Evolutionary conservation across 495 filamentous ascomycete species (phyloP).

Genomic region (Glonium stellatum): DNA sequence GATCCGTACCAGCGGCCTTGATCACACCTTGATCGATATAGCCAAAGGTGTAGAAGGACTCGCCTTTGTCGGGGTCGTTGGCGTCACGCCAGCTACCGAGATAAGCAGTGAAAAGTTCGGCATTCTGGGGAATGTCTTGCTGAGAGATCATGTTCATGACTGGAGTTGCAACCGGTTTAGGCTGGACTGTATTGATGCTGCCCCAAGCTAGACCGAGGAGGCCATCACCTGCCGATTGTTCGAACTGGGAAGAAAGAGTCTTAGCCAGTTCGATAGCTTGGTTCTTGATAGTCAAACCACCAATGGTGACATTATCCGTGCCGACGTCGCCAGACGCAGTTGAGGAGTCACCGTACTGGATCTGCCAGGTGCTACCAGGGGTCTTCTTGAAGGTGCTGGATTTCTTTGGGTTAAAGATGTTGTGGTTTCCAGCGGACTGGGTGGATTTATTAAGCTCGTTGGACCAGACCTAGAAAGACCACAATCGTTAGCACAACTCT

Average conservation of each 20-base stretch:
- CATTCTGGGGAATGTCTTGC: slow-evolving; percentile 52
- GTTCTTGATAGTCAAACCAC: slow-evolving; percentile 58
- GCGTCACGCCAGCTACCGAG: slow-evolving; percentile 58
- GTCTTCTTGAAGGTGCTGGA: slow-evolving; percentile 55
- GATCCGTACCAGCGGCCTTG: slow-evolving; percentile 45
- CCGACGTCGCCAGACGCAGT: slow-evolving; percentile 64
- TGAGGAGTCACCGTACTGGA: slow-evolving; percentile 67
- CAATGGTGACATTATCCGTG: slow-evolving; percentile 60
- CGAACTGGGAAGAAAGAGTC: slow-evolving; percentile 56
- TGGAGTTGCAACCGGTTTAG: slow-evolving; percentile 57
- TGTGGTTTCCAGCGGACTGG: slow-evolving; percentile 36
- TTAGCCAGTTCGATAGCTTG: slow-evolving; percentile 67
- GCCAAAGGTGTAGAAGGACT: slow-evolving; percentile 75
- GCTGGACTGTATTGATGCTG: slow-evolving; percentile 62
- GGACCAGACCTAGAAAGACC: slow-evolving; percentile 42
- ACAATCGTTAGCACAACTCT: background rate
- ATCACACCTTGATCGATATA: slow-evolving; percentile 64
- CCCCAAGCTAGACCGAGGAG: slow-evolving; percentile 67
- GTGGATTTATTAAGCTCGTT: slow-evolving; percentile 43
- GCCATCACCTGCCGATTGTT: slow-evolving; percentile 56
- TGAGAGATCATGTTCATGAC: slow-evolving; percentile 72
- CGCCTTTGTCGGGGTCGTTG: slow-evolving; percentile 47
- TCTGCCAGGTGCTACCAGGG: slow-evolving; percentile 54
- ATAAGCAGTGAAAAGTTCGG: slow-evolving; percentile 68
- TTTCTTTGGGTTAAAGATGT: slow-evolving; percentile 51